These are phyloP conservation scores for Suillus hirtellus DNA, from an alignment of 768 basidiomycete species.

Conservation along the genomic window DNA sequence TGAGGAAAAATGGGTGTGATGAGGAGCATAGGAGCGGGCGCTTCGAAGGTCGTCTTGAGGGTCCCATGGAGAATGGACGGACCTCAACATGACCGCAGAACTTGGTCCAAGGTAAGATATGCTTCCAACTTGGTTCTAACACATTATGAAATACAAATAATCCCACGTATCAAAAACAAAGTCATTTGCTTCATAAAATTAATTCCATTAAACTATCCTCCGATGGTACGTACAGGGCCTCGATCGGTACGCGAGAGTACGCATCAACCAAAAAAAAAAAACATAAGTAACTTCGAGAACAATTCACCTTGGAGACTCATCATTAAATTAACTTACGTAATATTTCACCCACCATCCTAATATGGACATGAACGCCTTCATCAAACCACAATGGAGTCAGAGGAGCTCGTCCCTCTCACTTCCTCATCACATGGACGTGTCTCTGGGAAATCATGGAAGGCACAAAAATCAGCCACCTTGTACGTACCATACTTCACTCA, in stretches of 20 bases:
- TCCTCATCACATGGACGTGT: conserved; percentile 64
- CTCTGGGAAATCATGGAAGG: conserved; percentile 74
- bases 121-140: not conserved
- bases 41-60: conserved; percentile 50
- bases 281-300: not conserved
- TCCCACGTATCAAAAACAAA: conserved; percentile 1
- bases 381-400: not conserved
- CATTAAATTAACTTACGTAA: not conserved
- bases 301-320: not conserved
- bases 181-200: not conserved
- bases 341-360: not conserved
- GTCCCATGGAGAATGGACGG: conserved; percentile 38
- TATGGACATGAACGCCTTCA: not conserved
- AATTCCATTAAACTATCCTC: not conserved
- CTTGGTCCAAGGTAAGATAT: conserved; percentile 14
- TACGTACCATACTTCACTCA: conserved; percentile 28
- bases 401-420: conserved; percentile 38
- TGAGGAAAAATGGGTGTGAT: conserved; percentile 50
- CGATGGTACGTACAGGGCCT: too few relatives aligned
- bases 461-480: conserved; percentile 50
- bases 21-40: conserved; percentile 43
- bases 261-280: not conserved
- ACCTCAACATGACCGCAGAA: conserved; percentile 41
- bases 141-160: not conserved
- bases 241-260: too few relatives aligned